Base-by-base conservation (phyloP, 495 filamentous ascomycete species). In the Penicillium roqueforti region DNA sequence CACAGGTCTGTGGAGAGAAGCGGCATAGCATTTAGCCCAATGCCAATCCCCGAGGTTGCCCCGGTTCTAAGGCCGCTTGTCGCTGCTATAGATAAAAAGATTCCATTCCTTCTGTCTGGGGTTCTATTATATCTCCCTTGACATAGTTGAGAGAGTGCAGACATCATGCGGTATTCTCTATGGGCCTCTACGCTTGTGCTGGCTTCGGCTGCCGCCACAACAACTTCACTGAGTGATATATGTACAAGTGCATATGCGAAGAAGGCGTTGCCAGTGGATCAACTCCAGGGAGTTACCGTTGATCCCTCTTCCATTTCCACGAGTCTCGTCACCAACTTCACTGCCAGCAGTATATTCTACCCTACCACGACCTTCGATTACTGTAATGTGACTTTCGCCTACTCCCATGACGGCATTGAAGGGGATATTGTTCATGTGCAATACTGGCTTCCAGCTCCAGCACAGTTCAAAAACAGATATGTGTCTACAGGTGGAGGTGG, bases 401-500 rank as follows among this genome's bases (percentile, higher is more conserved):
- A 78, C 46, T 67, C 66, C 2, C 75, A 76, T 52, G 45, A 65
- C 31, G 71, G 73, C 18, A 48, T 60, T 11, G 62, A 64, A 32
- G 75, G 39, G 1, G 51, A 72, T 47, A 20, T 56, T 20, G 66
- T 75, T n/a, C 60, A 65, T 43, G 57, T 78, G 0, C 58, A 68
- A 37, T 71, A 69, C 55, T 73, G 67, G 57, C 51, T 78, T 11
- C 74, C 75, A 6, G 54, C 62, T 7, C 70, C 73, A 1, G 49
- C 58, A 2, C 53, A 60, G 37, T 78, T 75, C 55, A 29, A 72
- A 42, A 74, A 71, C 47, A 65, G 74, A 14, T 78, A 61, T 51
- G 57, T 75, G 10, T 67, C 71, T 0, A 75, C 73, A 0, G 75
- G 75, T 38, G 75, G 75, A 18, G 72, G 71, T 16, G 74, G 74